Base-by-base conservation (phyloP, 2,329 filamentous ascomycete genomes). In the Elsinoe australis region DNA sequence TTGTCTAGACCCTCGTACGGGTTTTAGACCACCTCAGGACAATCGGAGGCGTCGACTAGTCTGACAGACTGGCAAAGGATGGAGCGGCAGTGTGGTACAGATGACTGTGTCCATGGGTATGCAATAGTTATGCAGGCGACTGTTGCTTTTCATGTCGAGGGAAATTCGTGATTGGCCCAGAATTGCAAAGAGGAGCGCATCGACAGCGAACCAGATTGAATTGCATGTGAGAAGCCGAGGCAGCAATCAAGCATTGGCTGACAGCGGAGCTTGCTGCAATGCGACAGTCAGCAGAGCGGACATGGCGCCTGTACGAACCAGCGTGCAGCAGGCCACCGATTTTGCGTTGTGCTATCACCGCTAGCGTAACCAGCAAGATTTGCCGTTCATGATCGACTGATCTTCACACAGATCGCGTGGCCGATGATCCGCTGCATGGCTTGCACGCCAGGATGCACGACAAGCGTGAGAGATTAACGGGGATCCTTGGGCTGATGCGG, bases 371-470 rank as follows among this genome's bases (percentile, higher is more conserved):
- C 45, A 48, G 32, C 32, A 31, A 48, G 45, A 48, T 38, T 39
- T 48, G 29, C 45, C 45, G 45, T 48, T 48, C 19, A 15, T 48
- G 45, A 48, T 48, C 45, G 45, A 44, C 45, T 48, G 45, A 48
- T 48, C 45, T 48, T 39, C 45, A 36, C 22, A 10, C 33, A 19
- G 15, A 24, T 48, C 45, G 45, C 45, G 45, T 48, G 45, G 45
- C 45, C 31, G 45, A 38, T 24, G 45, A 48, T 39, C 45, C 32
- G 19, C 45, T 48, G 24, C 34, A 31, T 38, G 32, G 45, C 39
- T 12, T 44, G 24, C 26, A 26, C 39, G 39, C 39, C 39, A 44
- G 39, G 39, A 44, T 44, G 39, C 39, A 44, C 28, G 39, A 44
- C 39, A 44, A 44, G 39, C 39, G 24, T 44, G 39, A 44, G 24